A percentile compares a stretch with the other conserved stretches of the same genome.
These are phyloP conservation scores for Pyricularia sp. DNA, from an alignment of 2,329 filamentous ascomycete genomes.

Conservation along the genomic window DNA sequence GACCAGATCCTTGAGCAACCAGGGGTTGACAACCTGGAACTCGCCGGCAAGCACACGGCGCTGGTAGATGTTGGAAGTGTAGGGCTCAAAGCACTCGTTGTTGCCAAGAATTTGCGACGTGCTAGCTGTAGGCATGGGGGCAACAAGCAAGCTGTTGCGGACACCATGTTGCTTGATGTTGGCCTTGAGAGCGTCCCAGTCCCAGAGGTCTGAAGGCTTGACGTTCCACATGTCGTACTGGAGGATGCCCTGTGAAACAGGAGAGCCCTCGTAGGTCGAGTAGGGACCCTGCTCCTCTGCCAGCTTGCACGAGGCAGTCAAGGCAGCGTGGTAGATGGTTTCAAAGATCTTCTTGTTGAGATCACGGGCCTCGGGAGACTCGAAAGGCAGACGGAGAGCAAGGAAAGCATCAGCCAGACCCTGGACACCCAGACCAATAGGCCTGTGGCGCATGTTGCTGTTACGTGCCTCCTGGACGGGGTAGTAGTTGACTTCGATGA, in stretches of 20 bases:
- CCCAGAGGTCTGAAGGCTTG: slow-evolving; percentile 89
- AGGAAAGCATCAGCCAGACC: slow-evolving; percentile 98
- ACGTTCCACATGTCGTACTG: slow-evolving; percentile 99
- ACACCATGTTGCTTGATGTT: slow-evolving; percentile 89
- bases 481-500: slow-evolving; percentile 98
- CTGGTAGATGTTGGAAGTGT: slow-evolving; percentile 99
- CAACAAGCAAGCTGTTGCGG: slow-evolving; percentile 89
- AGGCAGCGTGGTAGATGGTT: slow-evolving; percentile 94
- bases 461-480: slow-evolving; percentile 88
- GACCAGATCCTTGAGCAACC: slow-evolving; percentile 95
- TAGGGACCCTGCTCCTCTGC: slow-evolving; percentile 80
- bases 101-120: slow-evolving; percentile 97
- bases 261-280: slow-evolving; percentile 84
- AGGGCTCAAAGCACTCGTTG: slow-evolving; percentile 99
- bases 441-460: slow-evolving; percentile 95
- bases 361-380: slow-evolving; percentile 86
- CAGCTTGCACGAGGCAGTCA: slow-evolving; percentile 81
- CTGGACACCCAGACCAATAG: slow-evolving; percentile 93
- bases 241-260: slow-evolving; percentile 88
- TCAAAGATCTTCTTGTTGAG: slow-evolving; percentile 99
- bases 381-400: slow-evolving; percentile 90
- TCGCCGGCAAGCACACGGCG: slow-evolving; percentile 95
- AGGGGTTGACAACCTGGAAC: slow-evolving; percentile 99
- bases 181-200: slow-evolving; percentile 82
- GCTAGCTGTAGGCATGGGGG: slow-evolving; percentile 95